Percentiles rank a stretch among this genome's conserved stretches.
Evolutionary conservation across 2,329 filamentous ascomycete species (phyloP).

Genomic region (Sporothrix inflata): DNA sequence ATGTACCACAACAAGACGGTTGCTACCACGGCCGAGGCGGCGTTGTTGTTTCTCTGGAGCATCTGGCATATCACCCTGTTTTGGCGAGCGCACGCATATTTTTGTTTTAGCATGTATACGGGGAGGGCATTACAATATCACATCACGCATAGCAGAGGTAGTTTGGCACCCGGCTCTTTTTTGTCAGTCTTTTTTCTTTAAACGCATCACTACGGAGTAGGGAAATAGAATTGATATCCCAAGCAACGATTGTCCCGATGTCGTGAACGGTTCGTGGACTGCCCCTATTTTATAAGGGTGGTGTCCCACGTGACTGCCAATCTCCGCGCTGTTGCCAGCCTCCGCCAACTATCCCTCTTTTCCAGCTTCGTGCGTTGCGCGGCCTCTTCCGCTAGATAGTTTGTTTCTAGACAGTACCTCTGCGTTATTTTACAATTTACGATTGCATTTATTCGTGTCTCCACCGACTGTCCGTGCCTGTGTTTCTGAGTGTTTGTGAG

Average conservation of each 20-base stretch:
- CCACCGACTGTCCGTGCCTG: background rate
- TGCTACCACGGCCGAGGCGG: background rate
- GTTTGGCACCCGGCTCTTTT: background rate
- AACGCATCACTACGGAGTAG: background rate
- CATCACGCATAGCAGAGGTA: conserved; percentile 9
- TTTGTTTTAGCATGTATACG: conserved; percentile 8
- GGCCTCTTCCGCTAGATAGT: background rate
- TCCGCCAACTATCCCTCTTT: background rate
- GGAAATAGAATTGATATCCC: conserved; percentile 23
- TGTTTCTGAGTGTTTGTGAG: background rate
- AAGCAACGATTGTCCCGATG: background rate
- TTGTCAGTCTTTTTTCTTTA: background rate
- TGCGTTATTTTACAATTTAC: background rate
- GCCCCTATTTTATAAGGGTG: background rate
- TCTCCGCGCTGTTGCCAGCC: conserved; percentile 1
- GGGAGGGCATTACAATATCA: conserved; percentile 12
- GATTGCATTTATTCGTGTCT: background rate
- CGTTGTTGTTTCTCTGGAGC: conserved; percentile 1
- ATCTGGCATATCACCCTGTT: background rate
- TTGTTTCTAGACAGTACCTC: background rate
- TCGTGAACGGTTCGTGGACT: background rate
- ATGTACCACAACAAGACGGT: background rate
- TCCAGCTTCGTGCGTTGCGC: conserved; percentile 16
- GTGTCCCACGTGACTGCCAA: conserved; percentile 13
- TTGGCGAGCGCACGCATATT: background rate